Base-by-base conservation (phyloP, 331 rosid genomes). In the Rhamnella rubrinervis region DNA sequence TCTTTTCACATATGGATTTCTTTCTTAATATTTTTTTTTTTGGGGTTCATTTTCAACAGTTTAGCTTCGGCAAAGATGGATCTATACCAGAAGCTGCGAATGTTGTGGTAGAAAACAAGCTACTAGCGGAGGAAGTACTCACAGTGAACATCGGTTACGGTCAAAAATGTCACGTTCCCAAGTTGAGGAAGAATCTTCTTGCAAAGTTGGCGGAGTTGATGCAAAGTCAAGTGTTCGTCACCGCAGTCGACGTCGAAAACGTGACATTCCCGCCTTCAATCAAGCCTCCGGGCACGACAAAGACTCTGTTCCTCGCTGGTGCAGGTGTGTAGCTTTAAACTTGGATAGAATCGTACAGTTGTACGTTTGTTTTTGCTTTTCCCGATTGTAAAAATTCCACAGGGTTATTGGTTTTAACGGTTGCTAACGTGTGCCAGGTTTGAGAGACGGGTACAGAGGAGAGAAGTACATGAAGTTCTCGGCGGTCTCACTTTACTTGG, bases 381-480 rank as follows among this genome's bases (percentile, higher is more conserved):
- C 4, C 31, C 31, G 31, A 26, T 26, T 26, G 31, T 31, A 31
- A 31, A 31, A 2, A 31, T 31, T 31, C 35, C 35, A 31, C 35
- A 31, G 35, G 35, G 5, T 31, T 31, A 23, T 31, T 3, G 5
- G 5, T 4, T 31, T 31, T 31, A 31, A 31, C 4, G 35, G 35
- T 31, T 69, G 35, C 35, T 62, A 73, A 31, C 35, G 35, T 31
- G 35, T 6, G 17, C 55, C 35, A 26, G 98, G 98, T 41, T 86
- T 4, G 68, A 81, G 98, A 51, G 98, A 89, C n/a, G 14, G 87
- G 65, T 75, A 71, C 31, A 86, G 89, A 37, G 79, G 80, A 49
- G 96, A 84, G 50, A 85, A 86, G 1, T 80, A 85, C 57, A 82
- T 93, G 20, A 90, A 90, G 80, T 86, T 93, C 83, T 86, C 96